Evolutionary conservation across 1,284 basidiomycete genomes (phyloP), one percentile per base, ranked within the genome.

Genomic region (Apiotrichum brassicae): DNA sequence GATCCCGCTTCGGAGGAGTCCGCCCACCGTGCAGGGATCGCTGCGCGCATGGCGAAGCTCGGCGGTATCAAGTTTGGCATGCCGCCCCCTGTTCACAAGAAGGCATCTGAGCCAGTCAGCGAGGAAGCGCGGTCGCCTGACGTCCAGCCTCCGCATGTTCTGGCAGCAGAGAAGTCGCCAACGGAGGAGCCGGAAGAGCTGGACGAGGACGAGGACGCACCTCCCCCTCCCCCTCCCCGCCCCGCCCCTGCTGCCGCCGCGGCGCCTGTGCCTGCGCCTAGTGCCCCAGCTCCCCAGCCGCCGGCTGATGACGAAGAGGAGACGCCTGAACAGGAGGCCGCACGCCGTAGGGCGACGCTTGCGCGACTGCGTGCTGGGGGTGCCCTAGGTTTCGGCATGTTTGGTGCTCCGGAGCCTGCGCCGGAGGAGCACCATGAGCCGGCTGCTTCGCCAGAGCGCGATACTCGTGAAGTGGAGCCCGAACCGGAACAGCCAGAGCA

Each of bases 31-130:
- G 84, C 85, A 9, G 84, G 83, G 16, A 84, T 91, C 62, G 90
- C 88, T 25, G 88, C 85, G 25, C 80, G 88, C 49, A 91, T 93
- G 88, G 90, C 87, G 49, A 83, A 84, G 59, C 79, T 91, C 12
- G 91, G 87, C 25, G 91, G 87, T 32, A 82, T 88, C 37, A 81
- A 86, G 56, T 79, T 93, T 33, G 89, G 90, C 4, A 85, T 64
- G 37, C 70, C 70, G 3, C 72, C 70, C 4, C 66, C 69, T 5
- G 40, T 59, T 5, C 53, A 54, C 28, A 65, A 59, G 50, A 58
- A 57, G 46, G 47, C 49, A 16, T 25, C 43, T n/a, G 4, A 4
- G 7, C 49, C 52, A 11, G 40, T 39, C 30, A 44, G 38, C n/a
- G 45, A 54, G n/a, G 54, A 43, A n/a, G 20, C 28, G 47, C 36